Evolutionary conservation across 345 rosid species (phyloP).

Genomic region (Salix caprea): DNA sequence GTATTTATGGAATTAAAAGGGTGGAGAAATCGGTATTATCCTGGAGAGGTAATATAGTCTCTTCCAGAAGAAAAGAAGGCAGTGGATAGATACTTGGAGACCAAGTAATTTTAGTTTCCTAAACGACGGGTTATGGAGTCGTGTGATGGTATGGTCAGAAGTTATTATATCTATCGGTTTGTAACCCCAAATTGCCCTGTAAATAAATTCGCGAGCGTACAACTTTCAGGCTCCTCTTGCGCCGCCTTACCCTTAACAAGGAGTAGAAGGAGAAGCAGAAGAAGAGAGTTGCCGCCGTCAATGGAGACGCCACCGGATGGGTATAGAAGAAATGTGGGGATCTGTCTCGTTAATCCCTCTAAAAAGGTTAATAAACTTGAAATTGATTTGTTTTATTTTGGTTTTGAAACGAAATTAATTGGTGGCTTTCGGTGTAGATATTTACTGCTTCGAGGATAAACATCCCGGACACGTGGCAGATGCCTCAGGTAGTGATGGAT

Average conservation of each 20-base stretch:
- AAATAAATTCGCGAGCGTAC: slow-evolving; percentile 25
- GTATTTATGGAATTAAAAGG: slow-evolving; percentile 16
- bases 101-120: neutral
- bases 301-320: slow-evolving; percentile 26
- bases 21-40: neutral
- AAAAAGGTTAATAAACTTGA: slow-evolving; percentile 4
- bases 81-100: neutral
- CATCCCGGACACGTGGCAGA: slow-evolving; percentile 21
- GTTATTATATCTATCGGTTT: slow-evolving; percentile 17
- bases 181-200: slow-evolving; percentile 20
- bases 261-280: neutral
- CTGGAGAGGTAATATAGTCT: too few relatives aligned
- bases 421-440: slow-evolving; percentile 7
- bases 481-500: slow-evolving; percentile 25
- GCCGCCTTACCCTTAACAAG: neutral
- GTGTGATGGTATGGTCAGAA: slow-evolving; percentile 22
- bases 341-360: slow-evolving; percentile 21
- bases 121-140: slow-evolving; percentile 42
- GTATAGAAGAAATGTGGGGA: slow-evolving; percentile 27
- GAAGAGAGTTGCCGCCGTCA: neutral
- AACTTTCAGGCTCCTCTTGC: slow-evolving; percentile 10
- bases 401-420: neutral
- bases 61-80: neutral
- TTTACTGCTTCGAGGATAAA: slow-evolving; percentile 24
- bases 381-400: neutral